phyloP scores from a whole-genome alignment of 176 grass and related monocot genomes.

The Cymbopogon citratus region DNA sequence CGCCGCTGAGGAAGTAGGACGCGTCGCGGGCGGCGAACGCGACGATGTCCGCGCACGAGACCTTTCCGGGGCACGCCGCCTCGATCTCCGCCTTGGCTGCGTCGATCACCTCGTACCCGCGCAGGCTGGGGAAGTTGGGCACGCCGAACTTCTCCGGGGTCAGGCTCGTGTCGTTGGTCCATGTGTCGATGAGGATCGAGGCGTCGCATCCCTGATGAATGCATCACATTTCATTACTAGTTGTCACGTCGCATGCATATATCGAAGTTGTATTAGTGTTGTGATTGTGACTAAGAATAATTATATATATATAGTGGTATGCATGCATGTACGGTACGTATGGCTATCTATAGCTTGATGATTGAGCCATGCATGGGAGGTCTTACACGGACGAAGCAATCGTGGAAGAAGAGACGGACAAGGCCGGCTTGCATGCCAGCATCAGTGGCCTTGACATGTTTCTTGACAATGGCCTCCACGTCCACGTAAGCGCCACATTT shows the following conservation, averaged over 20 bases:
- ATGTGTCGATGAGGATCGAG: not conserved
- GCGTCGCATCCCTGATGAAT: not conserved
- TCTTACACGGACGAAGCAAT: not conserved
- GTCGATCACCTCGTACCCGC: not conserved
- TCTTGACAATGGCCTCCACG: no score
- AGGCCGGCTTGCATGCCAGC: not conserved
- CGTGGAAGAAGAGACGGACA: not conserved
- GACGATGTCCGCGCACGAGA: conserved; percentile 38
- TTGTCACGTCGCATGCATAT: no score
- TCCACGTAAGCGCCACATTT: no score
- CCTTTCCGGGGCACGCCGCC: not conserved
- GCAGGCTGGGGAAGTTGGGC: conserved; percentile 13
- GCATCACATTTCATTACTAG: not conserved
- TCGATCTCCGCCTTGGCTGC: not conserved
- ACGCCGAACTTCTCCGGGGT: conserved; percentile 15
- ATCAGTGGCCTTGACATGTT: no score
- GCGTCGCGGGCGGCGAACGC: conserved; percentile 34
- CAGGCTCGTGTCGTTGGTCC: not conserved
- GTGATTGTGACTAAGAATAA: no score
- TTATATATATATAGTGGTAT: no score
- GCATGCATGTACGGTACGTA: no score
- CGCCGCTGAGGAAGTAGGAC: conserved; percentile 5
- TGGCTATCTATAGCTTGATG: no score
- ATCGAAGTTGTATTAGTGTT: no score
- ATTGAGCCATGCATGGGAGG: no score